These are phyloP conservation scores for Grigorovia yakushimaensis DNA, from an alignment of 805 yeast genomes.

Conservation along the genomic window DNA sequence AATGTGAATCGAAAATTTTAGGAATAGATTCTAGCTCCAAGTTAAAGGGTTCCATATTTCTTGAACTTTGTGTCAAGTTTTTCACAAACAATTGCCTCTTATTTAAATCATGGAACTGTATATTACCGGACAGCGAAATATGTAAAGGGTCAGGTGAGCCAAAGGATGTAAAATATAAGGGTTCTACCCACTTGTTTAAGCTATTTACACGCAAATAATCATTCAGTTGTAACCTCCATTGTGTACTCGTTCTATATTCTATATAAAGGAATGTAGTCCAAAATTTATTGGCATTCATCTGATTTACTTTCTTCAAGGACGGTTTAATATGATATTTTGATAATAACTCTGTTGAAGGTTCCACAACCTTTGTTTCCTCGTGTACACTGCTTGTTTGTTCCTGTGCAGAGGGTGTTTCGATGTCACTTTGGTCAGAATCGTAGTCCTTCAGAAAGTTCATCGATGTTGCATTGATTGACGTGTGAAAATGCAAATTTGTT, in stretches of 20 bases:
- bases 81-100: slow-evolving; percentile 8
- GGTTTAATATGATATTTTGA: slow-evolving; percentile 22
- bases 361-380: no score
- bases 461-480: neutral
- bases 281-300: neutral
- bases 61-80: neutral
- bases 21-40: neutral
- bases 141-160: slow-evolving; percentile 25
- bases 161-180: slow-evolving; percentile 15
- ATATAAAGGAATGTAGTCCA: slow-evolving; percentile 19
- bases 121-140: slow-evolving; percentile 16
- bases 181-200: slow-evolving; percentile 11
- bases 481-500: neutral
- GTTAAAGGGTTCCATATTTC: slow-evolving; percentile 1
- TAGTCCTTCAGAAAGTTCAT: slow-evolving; percentile 8
- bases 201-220: slow-evolving; percentile 2
- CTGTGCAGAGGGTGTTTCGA: neutral
- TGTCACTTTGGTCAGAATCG: slow-evolving; percentile 9
- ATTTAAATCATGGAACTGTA: slow-evolving; percentile 5
- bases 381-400: no score
- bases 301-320: neutral
- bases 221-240: slow-evolving; percentile 12
- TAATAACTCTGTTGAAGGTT: slow-evolving; percentile 10
- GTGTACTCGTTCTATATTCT: slow-evolving; percentile 17
- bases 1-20: neutral